Evolutionary conservation across 176 grass and related monocot species (phyloP).

Genomic region (Pontederia crassipes): DNA sequence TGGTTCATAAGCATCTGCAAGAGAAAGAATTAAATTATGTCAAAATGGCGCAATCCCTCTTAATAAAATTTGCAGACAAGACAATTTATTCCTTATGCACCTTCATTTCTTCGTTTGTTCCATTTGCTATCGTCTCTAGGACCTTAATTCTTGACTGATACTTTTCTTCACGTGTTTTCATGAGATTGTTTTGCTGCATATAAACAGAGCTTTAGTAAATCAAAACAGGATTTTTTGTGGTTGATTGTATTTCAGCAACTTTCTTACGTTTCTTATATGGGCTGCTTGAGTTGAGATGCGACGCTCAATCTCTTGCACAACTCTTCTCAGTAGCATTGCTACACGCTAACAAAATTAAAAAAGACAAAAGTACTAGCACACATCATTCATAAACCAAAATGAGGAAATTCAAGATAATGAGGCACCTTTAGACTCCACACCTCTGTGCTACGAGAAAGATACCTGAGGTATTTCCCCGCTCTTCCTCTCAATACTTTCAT

Average conservation of each 20-base stretch:
- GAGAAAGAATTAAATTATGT: neutral
- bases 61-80: neutral
- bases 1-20: slow-evolving; percentile 10
- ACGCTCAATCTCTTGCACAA: slow-evolving; percentile 50
- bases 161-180: slow-evolving; percentile 69
- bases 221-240: neutral
- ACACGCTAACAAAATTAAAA: slow-evolving; percentile 30
- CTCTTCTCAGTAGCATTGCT: slow-evolving; percentile 48
- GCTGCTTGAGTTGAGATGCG: slow-evolving; percentile 61
- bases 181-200: slow-evolving; percentile 72
- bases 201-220: slow-evolving; percentile 23
- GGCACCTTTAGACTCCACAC: neutral
- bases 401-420: neutral
- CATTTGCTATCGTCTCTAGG: slow-evolving; percentile 70
- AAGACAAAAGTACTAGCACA: neutral
- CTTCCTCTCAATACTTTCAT: slow-evolving; percentile 60
- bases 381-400: neutral
- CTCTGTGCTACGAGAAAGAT: slow-evolving; percentile 47
- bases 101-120: slow-evolving; percentile 93
- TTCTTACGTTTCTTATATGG: slow-evolving; percentile 65
- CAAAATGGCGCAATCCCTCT: neutral
- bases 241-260: neutral
- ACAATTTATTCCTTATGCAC: slow-evolving; percentile 19
- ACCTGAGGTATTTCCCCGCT: slow-evolving; percentile 72
- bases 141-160: slow-evolving; percentile 68